phyloP scores from a whole-genome alignment of 208 protist genomes.

The Blastocrithidia nonstop region DNA sequence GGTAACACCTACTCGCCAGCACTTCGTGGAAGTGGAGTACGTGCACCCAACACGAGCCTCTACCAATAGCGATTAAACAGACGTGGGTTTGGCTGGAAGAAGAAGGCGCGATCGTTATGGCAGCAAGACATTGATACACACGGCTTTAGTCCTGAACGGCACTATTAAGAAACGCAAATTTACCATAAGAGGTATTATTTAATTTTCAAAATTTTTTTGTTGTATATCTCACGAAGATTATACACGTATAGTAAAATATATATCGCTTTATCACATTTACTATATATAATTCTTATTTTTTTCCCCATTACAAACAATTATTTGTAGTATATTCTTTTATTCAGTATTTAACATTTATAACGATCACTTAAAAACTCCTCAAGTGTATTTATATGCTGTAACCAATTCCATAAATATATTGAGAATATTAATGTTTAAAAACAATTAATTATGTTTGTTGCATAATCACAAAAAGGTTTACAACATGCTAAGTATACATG shows the following conservation, averaged over 20 bases:
- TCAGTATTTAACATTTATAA: too few relatives aligned
- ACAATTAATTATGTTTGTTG: too few relatives aligned
- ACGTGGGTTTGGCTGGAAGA: constrained; percentile 80
- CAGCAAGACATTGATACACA: constrained; percentile 72
- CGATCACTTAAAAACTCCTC: too few relatives aligned
- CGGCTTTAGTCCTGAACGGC: constrained; percentile 69
- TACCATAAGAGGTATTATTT: background rate
- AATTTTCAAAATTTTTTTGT: too few relatives aligned
- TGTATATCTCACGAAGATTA: background rate
- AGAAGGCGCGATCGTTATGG: constrained; percentile 71
- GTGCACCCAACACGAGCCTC: constrained; percentile 51
- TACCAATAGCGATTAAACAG: constrained; percentile 71
- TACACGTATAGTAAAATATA: background rate
- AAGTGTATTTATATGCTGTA: too few relatives aligned
- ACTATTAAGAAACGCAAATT: constrained; percentile 27
- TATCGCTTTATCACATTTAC: background rate
- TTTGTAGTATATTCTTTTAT: background rate
- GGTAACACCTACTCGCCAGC: constrained; percentile 30
- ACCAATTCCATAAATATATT: too few relatives aligned
- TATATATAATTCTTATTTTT: background rate
- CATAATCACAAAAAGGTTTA: too few relatives aligned
- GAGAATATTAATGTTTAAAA: too few relatives aligned
- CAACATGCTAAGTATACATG: too few relatives aligned
- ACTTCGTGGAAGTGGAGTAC: constrained; percentile 39
- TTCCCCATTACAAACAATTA: background rate